Evolutionary conservation across 2,329 filamentous ascomycete species (phyloP), one percentile per base, ranked within the genome.

Genomic region (Tolypocladium tropicale): DNA sequence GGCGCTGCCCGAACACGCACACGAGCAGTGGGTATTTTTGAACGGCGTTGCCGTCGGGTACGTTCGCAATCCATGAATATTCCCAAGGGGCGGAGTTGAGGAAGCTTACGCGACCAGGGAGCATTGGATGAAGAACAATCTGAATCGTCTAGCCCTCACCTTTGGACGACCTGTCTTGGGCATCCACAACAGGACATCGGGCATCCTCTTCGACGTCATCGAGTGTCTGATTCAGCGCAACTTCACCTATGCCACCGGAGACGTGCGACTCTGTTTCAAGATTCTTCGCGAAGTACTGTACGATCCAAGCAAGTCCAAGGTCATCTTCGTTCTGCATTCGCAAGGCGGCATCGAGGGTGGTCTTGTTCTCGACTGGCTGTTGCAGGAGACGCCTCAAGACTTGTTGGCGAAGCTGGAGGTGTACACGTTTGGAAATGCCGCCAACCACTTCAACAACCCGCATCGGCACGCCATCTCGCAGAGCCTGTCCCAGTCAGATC

Each of bases 361-460:
- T 3, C 72, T 91, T 55, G 83, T 89, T 6, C 70, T 92, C 7
- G 89, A 94, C 70, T 89, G 88, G 85, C 76, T 93, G 2, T 75
- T 91, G 1, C 83, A 86, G 59, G 88, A 91, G 65, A 71, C 90
- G 14, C 81, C 86, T 0, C 82, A 84, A 56, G 78, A 85, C 59
- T 72, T 86, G 4, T 73, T 90, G 6, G 70, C 76, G 2, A 88
- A 90, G 62, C 76, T 91, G 0, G 88, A 93, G 68, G 80, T 93
- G 2, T 86, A 85, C 68, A 92, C 88, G 0, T 93, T 93, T 67
- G 89, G 87, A 32, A 87, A 83, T 56, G 88, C 88, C 0, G 86
- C 89, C 0, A 90, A 90, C 63, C 88, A 92, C 68, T 92, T 90
- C 74, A 91, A 91, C 68, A 90, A 90, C 60, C 89, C 88, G 0